These are phyloP conservation scores for Teunomyces barrocoloradensis DNA, from an alignment of 805 yeast genomes.

Conservation along the genomic window DNA sequence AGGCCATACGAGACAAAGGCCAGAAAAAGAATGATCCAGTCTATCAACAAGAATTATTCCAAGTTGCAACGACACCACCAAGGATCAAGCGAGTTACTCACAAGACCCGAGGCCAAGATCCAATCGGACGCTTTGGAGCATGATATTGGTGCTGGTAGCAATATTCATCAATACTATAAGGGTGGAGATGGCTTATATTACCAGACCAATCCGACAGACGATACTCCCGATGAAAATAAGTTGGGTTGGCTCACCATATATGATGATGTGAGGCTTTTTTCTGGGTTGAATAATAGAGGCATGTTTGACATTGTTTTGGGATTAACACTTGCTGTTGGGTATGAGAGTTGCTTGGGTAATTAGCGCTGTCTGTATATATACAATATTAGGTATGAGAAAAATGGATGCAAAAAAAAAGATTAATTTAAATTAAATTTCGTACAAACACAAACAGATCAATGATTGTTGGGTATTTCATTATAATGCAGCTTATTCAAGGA, in stretches of 20 bases:
- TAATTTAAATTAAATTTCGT: too few species aligned
- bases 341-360: slow-evolving; percentile 21
- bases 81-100: not conserved
- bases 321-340: slow-evolving; percentile 51
- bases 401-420: not conserved
- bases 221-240: slow-evolving; percentile 57
- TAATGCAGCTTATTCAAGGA: not conserved
- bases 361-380: not conserved
- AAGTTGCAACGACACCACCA: slow-evolving; percentile 2
- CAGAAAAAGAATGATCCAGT: slow-evolving; percentile 37
- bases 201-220: slow-evolving; percentile 50
- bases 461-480: not conserved
- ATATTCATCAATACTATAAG: slow-evolving; percentile 30
- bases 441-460: not conserved
- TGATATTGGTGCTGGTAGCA: slow-evolving; percentile 24
- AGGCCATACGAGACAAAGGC: slow-evolving; percentile 40
- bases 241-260: slow-evolving; percentile 66
- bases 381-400: not conserved
- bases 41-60: slow-evolving; percentile 22
- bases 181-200: slow-evolving; percentile 58
- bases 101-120: not conserved
- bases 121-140: slow-evolving; percentile 11
- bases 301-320: slow-evolving; percentile 57
- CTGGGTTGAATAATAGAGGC: slow-evolving; percentile 29
- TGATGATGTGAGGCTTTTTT: slow-evolving; percentile 37